phyloP scores from a whole-genome alignment of 2,329 filamentous ascomycete genomes.

The Aspergillus sp. region DNA sequence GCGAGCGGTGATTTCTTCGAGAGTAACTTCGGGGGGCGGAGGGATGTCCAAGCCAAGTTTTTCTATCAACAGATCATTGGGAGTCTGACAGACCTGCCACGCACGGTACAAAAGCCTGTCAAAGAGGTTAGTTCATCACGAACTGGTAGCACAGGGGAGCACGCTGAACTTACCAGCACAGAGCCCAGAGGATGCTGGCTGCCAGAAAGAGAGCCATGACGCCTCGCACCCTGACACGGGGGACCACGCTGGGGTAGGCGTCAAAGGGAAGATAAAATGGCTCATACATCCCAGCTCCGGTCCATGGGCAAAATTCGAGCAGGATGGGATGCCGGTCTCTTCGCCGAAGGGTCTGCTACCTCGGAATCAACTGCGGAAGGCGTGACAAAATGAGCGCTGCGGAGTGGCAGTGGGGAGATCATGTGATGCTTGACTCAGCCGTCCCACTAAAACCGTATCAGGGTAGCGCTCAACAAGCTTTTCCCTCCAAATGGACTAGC shows the following conservation, averaged over 20 bases:
- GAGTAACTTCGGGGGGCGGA: conserved; percentile 80
- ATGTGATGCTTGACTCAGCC: conserved; percentile 6
- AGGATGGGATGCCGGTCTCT: conserved; percentile 5
- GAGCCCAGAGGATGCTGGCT: conserved; percentile 48
- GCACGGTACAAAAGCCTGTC: conserved; percentile 79
- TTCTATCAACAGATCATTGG: conserved; percentile 84
- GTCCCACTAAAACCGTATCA: no score
- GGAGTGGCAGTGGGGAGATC: conserved; percentile 14
- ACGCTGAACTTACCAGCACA: conserved; percentile 45
- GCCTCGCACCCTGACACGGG: conserved; percentile 48
- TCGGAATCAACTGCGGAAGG: not conserved
- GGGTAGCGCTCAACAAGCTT: not conserved
- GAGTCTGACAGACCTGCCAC: conserved; percentile 84
- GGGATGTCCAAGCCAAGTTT: conserved; percentile 94
- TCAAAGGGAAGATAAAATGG: conserved; percentile 46
- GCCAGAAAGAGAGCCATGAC: conserved; percentile 51
- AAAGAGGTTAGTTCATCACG: conserved; percentile 1
- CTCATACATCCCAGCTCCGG: conserved; percentile 47
- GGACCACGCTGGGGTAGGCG: conserved; percentile 47
- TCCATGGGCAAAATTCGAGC: conserved; percentile 25
- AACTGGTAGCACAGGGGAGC: not conserved
- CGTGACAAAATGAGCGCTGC: conserved; percentile 3
- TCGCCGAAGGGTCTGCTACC: conserved; percentile 1
- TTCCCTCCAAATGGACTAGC: conserved; percentile 1
- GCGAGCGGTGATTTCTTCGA: conserved; percentile 84